phyloP scores from a whole-genome alignment of 139 green algal genomes.

The Tetraselmis chui region DNA sequence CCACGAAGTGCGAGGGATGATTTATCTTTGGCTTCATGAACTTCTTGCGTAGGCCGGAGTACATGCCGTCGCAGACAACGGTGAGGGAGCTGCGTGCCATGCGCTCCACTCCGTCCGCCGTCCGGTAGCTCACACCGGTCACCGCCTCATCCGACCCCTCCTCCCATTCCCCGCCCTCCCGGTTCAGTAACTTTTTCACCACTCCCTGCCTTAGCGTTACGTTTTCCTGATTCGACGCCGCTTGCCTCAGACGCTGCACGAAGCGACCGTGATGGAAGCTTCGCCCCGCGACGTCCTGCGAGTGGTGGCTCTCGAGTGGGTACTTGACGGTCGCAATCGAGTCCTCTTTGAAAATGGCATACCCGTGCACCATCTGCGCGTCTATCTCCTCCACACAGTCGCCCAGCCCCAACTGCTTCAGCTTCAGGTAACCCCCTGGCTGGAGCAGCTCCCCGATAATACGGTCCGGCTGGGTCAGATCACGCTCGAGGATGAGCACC shows the following conservation, averaged over 20 bases:
- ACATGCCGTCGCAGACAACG: constrained; percentile 97
- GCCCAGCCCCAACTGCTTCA: constrained; percentile 84
- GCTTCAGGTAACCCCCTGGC: constrained; percentile 86
- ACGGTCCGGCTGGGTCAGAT: constrained; percentile 87
- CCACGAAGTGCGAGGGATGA: constrained; percentile 91
- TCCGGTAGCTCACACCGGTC: constrained; percentile 79
- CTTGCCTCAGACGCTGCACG: constrained; percentile 77
- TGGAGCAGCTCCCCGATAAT: constrained; percentile 99
- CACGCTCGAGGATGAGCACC: constrained; percentile 87
- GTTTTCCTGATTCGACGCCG: constrained; percentile 32
- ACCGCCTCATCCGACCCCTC: constrained; percentile 79
- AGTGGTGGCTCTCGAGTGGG: constrained; percentile 60
- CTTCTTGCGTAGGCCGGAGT: constrained; percentile 79
- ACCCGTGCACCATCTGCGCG: constrained; percentile 81
- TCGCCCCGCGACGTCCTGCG: constrained; percentile 74
- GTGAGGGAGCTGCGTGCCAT: constrained; percentile 70
- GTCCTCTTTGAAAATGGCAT: constrained; percentile 88
- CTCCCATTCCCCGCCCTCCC: constrained; percentile 57
- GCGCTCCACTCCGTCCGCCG: constrained; percentile 31
- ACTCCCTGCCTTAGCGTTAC: constrained; percentile 68
- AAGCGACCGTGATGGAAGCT: constrained; percentile 95
- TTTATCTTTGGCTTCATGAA: constrained; percentile 57
- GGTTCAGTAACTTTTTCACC: constrained; percentile 64
- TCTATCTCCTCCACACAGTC: constrained; percentile 81
- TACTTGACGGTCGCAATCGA: constrained; percentile 71